Conservation (phyloP, 352 stramenopile species). For the Phytophthora constricta region DNA sequence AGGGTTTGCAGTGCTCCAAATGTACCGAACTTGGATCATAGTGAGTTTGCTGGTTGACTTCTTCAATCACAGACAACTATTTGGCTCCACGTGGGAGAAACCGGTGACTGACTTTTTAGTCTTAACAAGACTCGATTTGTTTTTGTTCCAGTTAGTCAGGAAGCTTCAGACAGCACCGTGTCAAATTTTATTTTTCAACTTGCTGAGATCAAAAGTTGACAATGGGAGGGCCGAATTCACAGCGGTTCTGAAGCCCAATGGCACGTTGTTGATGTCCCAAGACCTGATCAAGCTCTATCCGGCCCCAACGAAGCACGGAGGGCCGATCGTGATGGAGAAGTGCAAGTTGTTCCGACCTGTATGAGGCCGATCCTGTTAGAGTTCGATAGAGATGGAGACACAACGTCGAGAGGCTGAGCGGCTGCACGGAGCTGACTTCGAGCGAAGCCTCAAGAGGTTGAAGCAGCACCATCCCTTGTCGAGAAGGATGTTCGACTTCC, state of each 20-base stretch:
- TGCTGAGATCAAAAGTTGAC: neutral
- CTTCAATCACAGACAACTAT: too few species aligned
- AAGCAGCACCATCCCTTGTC: too few species aligned
- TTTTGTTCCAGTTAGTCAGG: too few species aligned
- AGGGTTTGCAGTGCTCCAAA: neutral
- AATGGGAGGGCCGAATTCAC: too few species aligned
- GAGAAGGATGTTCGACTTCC: too few species aligned
- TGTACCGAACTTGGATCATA: neutral
- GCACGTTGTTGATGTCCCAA: neutral
- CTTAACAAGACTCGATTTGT: too few species aligned
- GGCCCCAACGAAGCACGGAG: neutral
- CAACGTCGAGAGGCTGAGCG: neutral
- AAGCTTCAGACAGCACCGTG: too few species aligned
- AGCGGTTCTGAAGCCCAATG: too few species aligned
- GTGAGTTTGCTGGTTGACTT: too few species aligned
- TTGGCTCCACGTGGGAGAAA: too few species aligned
- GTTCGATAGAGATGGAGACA: neutral
- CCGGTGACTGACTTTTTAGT: too few species aligned
- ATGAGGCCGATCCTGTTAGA: slow-evolving; percentile 14
- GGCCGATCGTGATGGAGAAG: neutral
- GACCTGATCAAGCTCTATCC: neutral
- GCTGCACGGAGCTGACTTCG: neutral
- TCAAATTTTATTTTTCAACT: neutral
- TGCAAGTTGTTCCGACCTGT: slow-evolving; percentile 12
- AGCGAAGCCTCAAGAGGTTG: too few species aligned